These are phyloP conservation scores for Oryza coarctata DNA, from an alignment of 176 grass and related monocot species.

Conservation along the genomic window DNA sequence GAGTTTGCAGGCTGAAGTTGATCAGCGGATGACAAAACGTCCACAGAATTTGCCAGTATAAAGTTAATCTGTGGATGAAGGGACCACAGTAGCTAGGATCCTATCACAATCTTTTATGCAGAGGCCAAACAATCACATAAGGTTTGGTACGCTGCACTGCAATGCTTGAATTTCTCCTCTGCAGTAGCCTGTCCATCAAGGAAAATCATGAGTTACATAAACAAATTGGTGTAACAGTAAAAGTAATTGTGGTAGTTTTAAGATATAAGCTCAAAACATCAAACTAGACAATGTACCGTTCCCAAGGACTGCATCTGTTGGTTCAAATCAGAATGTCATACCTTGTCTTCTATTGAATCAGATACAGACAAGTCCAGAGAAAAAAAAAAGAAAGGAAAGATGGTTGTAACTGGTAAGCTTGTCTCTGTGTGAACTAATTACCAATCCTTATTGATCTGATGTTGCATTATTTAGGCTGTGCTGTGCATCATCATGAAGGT, in stretches of 20 bases:
- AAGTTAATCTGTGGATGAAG: slow-evolving; percentile 10
- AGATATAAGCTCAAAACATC: slow-evolving; percentile 19
- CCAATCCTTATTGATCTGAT: neutral
- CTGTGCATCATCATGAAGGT: slow-evolving; percentile 3
- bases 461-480: slow-evolving; percentile 22
- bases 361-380: neutral
- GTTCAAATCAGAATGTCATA: neutral
- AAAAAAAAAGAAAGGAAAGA: neutral
- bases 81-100: slow-evolving; percentile 20
- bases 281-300: slow-evolving; percentile 21
- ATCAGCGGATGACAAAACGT: neutral
- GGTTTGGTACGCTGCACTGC: slow-evolving; percentile 84
- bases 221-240: slow-evolving; percentile 14
- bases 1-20: slow-evolving; percentile 19
- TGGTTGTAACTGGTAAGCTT: neutral
- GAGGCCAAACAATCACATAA: slow-evolving; percentile 61
- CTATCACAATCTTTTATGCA: slow-evolving; percentile 26
- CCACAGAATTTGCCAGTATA: neutral
- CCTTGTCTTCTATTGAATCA: neutral
- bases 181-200: slow-evolving; percentile 59
- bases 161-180: slow-evolving; percentile 94
- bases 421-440: neutral
- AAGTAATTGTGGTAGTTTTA: slow-evolving; percentile 2
- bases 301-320: neutral
- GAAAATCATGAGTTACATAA: slow-evolving; percentile 6